These are phyloP conservation scores for Knufia fluminis DNA, from an alignment of 2,329 filamentous ascomycete genomes.

Conservation along the genomic window DNA sequence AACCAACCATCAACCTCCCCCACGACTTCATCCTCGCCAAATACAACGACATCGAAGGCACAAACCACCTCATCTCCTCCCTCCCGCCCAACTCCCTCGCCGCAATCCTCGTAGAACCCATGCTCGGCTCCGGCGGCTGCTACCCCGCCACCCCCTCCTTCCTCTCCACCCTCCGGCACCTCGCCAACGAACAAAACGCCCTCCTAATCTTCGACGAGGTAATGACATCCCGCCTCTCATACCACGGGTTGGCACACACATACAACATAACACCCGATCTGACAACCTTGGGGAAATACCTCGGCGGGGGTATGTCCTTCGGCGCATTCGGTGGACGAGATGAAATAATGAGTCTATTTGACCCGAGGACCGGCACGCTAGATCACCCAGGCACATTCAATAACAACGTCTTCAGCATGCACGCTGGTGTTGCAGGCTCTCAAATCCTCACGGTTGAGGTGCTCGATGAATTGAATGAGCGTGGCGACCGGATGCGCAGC, in stretches of 20 bases:
- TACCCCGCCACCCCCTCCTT: constrained; percentile 45
- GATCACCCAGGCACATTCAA: constrained; percentile 58
- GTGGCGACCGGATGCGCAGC: constrained; percentile 24
- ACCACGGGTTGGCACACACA: constrained; percentile 39
- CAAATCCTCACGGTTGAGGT: constrained; percentile 19
- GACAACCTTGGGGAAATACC: constrained; percentile 56
- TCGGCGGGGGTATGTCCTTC: constrained; percentile 58
- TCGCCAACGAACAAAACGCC: constrained; percentile 42
- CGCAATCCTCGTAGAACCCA: constrained; percentile 56
- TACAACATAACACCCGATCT: constrained; percentile 47
- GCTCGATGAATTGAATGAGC: constrained; percentile 22
- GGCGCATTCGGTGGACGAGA: constrained; percentile 55
- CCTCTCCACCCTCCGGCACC: constrained; percentile 41
- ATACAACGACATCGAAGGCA: constrained; percentile 51
- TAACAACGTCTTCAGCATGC: constrained; percentile 56
- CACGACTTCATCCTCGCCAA: constrained; percentile 50
- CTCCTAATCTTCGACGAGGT: constrained; percentile 64
- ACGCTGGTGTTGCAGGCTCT: constrained; percentile 40
- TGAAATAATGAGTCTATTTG: constrained; percentile 51
- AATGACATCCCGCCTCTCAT: constrained; percentile 54
- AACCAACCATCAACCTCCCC: constrained; percentile 41
- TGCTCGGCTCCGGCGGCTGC: constrained; percentile 56
- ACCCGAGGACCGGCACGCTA: constrained; percentile 37
- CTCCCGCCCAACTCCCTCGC: constrained; percentile 40
- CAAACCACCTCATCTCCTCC: constrained; percentile 35